phyloP scores from a whole-genome alignment of 2,329 filamentous ascomycete genomes.

The Incumbomyces delicatus region DNA sequence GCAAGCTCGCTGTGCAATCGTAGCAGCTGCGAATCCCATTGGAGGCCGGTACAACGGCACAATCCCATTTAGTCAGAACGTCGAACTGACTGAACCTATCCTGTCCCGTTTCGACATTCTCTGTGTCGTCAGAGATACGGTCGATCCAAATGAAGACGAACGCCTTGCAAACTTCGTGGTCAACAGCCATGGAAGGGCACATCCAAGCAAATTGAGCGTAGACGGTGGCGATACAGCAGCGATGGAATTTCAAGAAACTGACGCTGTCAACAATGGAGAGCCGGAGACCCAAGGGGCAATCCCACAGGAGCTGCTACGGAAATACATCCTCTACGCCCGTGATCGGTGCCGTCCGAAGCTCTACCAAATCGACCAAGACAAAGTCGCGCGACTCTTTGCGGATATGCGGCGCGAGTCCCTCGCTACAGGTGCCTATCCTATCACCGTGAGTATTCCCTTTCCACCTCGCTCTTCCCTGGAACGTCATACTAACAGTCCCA shows the following conservation, averaged over 20 bases:
- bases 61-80: conserved; percentile 90
- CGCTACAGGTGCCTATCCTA: conserved; percentile 92
- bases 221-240: conserved; percentile 49
- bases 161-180: conserved; percentile 90
- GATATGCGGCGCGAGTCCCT: conserved; percentile 92
- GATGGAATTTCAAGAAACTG: conserved; percentile 46
- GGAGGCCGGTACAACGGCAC: conserved; percentile 95
- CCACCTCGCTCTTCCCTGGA: not conserved
- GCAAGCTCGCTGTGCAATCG: conserved; percentile 89
- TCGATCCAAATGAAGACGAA: conserved; percentile 86
- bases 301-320: conserved; percentile 78
- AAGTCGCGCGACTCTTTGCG: conserved; percentile 84
- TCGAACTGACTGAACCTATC: conserved; percentile 94
- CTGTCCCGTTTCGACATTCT: conserved; percentile 96
- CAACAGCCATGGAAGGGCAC: conserved; percentile 82
- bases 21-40: conserved; percentile 92
- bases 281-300: conserved; percentile 60
- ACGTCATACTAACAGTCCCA: conserved; percentile 16
- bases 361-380: conserved; percentile 96
- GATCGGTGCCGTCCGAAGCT: conserved; percentile 85
- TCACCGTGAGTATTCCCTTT: conserved; percentile 64
- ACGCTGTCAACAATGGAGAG: conserved; percentile 29
- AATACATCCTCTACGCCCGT: conserved; percentile 92
- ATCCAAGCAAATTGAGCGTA: conserved; percentile 51
- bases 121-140: conserved; percentile 89